A percentile compares a stretch with the other conserved stretches of the same genome.
Conservation (phyloP, 805 yeast genomes). For the Monosporozyma yasuniensis region DNA sequence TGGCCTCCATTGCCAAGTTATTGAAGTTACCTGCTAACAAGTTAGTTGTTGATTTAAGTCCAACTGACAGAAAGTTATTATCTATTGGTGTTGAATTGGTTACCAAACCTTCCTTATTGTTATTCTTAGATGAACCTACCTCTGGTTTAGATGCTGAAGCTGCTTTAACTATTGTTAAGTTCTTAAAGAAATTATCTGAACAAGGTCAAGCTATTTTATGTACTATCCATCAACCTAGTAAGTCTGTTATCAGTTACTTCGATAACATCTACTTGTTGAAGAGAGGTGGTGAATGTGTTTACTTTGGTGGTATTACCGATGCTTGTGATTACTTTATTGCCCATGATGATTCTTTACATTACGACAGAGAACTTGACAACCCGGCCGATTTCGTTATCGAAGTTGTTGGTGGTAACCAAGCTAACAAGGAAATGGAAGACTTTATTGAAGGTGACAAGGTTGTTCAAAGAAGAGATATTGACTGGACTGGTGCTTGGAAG, state of each 20-base stretch:
- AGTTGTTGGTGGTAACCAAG: constrained; percentile 56
- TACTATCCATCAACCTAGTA: constrained; percentile 63
- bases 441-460: constrained; percentile 2
- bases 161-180: constrained; percentile 49
- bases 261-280: constrained; percentile 53
- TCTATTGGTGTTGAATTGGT: constrained; percentile 50
- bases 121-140: constrained; percentile 54
- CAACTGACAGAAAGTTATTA: constrained; percentile 45
- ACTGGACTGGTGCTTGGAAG: constrained; percentile 21
- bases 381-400: constrained; percentile 73
- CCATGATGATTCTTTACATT: constrained; percentile 50
- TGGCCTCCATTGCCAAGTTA: constrained; percentile 31
- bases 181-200: constrained; percentile 40
- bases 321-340: constrained; percentile 44
- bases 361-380: constrained; percentile 41
- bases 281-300: constrained; percentile 62
- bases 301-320: constrained; percentile 65
- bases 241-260: constrained; percentile 48
- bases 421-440: constrained; percentile 35
- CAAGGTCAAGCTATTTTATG: constrained; percentile 52
- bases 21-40: constrained; percentile 36
- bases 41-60: constrained; percentile 46
- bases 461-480: background rate
- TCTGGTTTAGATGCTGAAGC: constrained; percentile 53
- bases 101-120: constrained; percentile 43